Conservation (phyloP, 2,329 filamentous ascomycete genomes). For the Penicillium sclerotiorum region DNA sequence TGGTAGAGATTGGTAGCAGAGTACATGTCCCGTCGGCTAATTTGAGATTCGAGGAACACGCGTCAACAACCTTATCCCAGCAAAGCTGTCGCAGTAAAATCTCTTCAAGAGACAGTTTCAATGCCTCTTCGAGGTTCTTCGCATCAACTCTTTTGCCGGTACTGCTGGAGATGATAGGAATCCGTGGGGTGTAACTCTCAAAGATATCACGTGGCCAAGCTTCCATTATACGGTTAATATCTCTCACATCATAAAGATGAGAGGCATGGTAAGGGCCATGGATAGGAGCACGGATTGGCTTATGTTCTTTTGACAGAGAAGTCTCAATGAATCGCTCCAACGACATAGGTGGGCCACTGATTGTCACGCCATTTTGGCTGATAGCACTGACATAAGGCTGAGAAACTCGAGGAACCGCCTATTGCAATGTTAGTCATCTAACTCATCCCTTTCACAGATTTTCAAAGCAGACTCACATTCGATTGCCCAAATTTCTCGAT, state of each 20-base stretch:
- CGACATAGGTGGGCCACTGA: constrained; percentile 60
- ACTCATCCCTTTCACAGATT: too few species aligned
- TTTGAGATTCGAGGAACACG: constrained; percentile 30
- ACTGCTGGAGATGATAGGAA: constrained; percentile 43
- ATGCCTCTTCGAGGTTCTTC: constrained; percentile 33
- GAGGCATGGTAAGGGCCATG: constrained; percentile 63
- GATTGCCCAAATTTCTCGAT: constrained; percentile 27
- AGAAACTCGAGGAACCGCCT: constrained; percentile 53
- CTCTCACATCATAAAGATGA: constrained; percentile 55
- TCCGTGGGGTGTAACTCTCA: constrained; percentile 29
- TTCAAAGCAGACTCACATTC: constrained; percentile 34
- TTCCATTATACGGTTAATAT: constrained; percentile 55
- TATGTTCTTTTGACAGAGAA: constrained; percentile 52
- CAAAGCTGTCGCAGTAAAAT: constrained; percentile 42
- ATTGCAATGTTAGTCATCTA: constrained; percentile 4
- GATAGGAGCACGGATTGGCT: constrained; percentile 57
- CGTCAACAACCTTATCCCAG: constrained; percentile 45
- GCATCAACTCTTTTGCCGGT: constrained; percentile 35
- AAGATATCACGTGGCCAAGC: constrained; percentile 35
- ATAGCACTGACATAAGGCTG: constrained; percentile 63
- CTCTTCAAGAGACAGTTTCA: constrained; percentile 39
- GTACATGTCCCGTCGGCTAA: constrained; percentile 20
- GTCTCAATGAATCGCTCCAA: constrained; percentile 56
- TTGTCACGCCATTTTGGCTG: constrained; percentile 61
- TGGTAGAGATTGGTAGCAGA: constrained; percentile 35